These are phyloP conservation scores for Ceratobasidium theobromae DNA, from an alignment of 1,284 basidiomycete species.

Conservation along the genomic window DNA sequence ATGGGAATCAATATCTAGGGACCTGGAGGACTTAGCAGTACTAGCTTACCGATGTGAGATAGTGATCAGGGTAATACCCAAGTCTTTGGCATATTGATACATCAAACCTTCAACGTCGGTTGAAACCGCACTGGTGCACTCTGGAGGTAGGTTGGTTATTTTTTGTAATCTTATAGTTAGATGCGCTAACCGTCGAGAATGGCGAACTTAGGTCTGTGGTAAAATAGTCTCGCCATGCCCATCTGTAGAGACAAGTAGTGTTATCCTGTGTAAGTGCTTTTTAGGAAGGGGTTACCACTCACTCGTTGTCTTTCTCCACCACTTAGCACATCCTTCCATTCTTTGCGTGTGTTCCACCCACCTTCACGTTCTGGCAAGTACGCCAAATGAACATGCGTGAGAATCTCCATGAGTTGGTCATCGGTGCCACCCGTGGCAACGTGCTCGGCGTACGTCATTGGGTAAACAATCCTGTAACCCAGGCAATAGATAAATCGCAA, in stretches of 20 bases:
- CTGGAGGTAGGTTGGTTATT: conserved; percentile 48
- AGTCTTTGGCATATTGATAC: conserved; percentile 92
- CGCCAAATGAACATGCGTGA: conserved; percentile 78
- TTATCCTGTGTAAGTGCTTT: neutral
- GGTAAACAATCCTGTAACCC: conserved; percentile 66
- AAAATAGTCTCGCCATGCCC: conserved; percentile 82
- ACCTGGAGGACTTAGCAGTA: neutral
- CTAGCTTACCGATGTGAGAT: conserved; percentile 70
- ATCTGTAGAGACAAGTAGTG: conserved; percentile 53
- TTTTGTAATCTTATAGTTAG: conserved; percentile 3
- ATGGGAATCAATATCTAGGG: neutral
- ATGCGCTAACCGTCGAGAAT: conserved; percentile 64
- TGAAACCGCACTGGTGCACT: conserved; percentile 95
- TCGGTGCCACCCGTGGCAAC: conserved; percentile 62
- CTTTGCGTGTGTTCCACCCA: conserved; percentile 86
- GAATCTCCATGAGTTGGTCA: conserved; percentile 69
- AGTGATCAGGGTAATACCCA: conserved; percentile 91
- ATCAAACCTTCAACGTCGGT: conserved; percentile 95
- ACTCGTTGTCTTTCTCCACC: conserved; percentile 95
- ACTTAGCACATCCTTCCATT: conserved; percentile 93
- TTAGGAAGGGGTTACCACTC: conserved; percentile 39
- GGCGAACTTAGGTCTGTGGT: conserved; percentile 77
- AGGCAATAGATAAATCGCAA: neutral
- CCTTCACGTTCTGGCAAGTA: conserved; percentile 89
- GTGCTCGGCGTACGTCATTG: conserved; percentile 80